Base-by-base conservation (phyloP, 306 rosid species). In the Canavalia gladiata region DNA sequence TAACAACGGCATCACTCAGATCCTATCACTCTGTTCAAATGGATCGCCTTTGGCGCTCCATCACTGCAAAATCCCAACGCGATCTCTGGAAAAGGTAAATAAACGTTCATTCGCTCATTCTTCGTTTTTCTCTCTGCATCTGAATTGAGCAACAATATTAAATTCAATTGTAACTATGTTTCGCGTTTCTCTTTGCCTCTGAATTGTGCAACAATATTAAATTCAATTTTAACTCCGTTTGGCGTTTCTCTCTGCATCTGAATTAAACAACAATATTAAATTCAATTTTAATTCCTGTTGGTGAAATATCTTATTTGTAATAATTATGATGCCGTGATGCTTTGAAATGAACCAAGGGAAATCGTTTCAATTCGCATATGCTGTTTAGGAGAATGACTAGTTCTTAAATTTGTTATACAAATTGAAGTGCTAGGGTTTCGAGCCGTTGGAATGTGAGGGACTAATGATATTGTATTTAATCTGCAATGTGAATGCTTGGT, bases 71-170 rank as follows among this genome's bases (percentile, higher is more conserved):
- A 79, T 78, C 97, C 67, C 92, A 94, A 6, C 97, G 97, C 68
- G 97, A 94, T 87, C 96, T 91, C 72, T 94, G 97, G 98, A 91
- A 84, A 86, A 88, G 97, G 98, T 90, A 34, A 52, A 45, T 10
- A 6, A 35, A 35, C 28, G 13, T 37, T 60, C 51, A 3, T 31
- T 7, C 7, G 55, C 55, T 74, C 33, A 33, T 80, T 28, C 31
- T n/a, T 62, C 47, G 8, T 29, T 75, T 37, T 37, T 75, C 6
- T 4, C 25, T 18, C 25, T 18, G 25, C 25, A 18, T 18, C 25
- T 18, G 25, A 18, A 18, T 18, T 18, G 25, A 18, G 25, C 25
- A 18, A 18, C 25, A 18, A 18, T 18, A 18, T 18, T 0, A 18
- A 18, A 18, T 18, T 18, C 25, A 18, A 4, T 67, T 8, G 74